Conservation (phyloP, 2,329 filamentous ascomycete genomes). For the Penicillium sp. region DNA sequence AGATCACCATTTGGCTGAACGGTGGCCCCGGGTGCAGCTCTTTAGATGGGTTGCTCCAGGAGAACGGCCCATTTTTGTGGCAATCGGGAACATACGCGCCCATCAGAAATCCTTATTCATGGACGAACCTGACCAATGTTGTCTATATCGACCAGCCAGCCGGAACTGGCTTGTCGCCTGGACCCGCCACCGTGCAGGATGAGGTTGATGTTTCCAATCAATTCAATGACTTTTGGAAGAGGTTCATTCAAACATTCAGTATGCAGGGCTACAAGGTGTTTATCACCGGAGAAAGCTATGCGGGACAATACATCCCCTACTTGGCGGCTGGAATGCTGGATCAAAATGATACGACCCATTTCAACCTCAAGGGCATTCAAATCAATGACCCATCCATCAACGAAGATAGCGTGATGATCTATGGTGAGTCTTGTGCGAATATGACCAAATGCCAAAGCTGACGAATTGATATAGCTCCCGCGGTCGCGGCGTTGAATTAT, state of each 20-base stretch:
- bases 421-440: slow-evolving; percentile 35
- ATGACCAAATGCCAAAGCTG: background rate
- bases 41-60: slow-evolving; percentile 67
- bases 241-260: slow-evolving; percentile 70
- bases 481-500: slow-evolving; percentile 43
- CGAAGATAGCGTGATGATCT: slow-evolving; percentile 51
- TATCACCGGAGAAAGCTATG: slow-evolving; percentile 72
- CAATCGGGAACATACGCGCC: slow-evolving; percentile 67
- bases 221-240: slow-evolving; percentile 75
- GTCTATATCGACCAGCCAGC: slow-evolving; percentile 57
- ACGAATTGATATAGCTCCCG: slow-evolving; percentile 27
- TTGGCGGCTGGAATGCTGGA: slow-evolving; percentile 73
- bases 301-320: slow-evolving; percentile 68
- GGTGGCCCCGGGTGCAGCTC: slow-evolving; percentile 58
- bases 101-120: slow-evolving; percentile 66
- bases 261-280: slow-evolving; percentile 69
- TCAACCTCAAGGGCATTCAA: slow-evolving; percentile 66
- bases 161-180: slow-evolving; percentile 68
- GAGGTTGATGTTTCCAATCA: slow-evolving; percentile 69
- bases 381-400: slow-evolving; percentile 71
- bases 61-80: slow-evolving; percentile 73
- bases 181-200: slow-evolving; percentile 62
- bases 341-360: slow-evolving; percentile 65
- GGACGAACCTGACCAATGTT: slow-evolving; percentile 72
- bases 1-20: slow-evolving; percentile 46